Evolutionary conservation across 2,329 filamentous ascomycete species (phyloP), one percentile per base, ranked within the genome.

Genomic region (Trichothecium sympodiale): DNA sequence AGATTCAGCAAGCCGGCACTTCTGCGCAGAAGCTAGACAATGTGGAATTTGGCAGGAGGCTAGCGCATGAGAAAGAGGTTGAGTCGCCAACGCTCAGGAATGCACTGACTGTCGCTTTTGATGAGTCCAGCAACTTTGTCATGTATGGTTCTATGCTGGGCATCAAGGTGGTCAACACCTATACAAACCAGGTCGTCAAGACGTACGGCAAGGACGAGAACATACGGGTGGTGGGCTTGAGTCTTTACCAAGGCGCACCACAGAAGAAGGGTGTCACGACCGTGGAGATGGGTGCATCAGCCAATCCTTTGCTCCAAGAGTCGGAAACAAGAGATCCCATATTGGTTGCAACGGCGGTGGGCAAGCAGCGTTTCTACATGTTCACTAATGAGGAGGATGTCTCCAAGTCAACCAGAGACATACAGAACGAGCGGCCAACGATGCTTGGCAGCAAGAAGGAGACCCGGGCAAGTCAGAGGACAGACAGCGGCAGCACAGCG

Each of bases 1-100:
- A 93, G 42, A 94, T 95, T 86, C 89, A 98, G 50, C 85, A 94
- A 60, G 83, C 85, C n/a, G 88, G 87, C 1, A 91, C 83, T 1
- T 78, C 83, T 1, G 62, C 82, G 7, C 77, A 85, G 38, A 85
- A 85, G 45, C 63, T 98, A 1, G 91, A 96, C 38, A 77, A 86
- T 42, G 76, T 95, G 4, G 91, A 98, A 47, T 96, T 98, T 52
- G 88, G 89, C 4, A 77, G 91, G 29, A 74, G 89, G 15, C 63
- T 96, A 25, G 89, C 84, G 3, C 74, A 86, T 4, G 91, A 98
- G 59, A 77, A 81, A 30, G 89, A 95, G 38, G 65, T 96, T 4
- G 87, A 94, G 49, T 77, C 77, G 17, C 67, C 77, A 10, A 57
- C 69, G 1, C 62, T 84, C 26, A 73, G 73, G 31, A 69, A 77